These are phyloP conservation scores for Zymoseptoria passerinii DNA, from an alignment of 2,329 filamentous ascomycete genomes.

Conservation along the genomic window DNA sequence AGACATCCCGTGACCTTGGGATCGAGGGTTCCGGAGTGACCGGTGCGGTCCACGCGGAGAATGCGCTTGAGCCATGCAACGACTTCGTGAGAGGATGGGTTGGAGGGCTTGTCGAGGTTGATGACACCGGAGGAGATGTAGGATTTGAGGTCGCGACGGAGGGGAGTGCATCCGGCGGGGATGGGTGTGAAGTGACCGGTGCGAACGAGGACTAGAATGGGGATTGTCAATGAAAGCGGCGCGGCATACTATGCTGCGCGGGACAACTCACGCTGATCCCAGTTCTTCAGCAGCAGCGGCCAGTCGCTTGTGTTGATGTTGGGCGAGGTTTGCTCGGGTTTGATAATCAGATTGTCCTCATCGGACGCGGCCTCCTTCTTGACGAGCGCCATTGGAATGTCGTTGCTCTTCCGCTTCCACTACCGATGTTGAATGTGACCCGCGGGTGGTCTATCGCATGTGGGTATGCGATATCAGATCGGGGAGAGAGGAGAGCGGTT, in stretches of 20 bases:
- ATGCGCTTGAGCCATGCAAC: slow-evolving; percentile 99
- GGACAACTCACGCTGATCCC: slow-evolving; percentile 64
- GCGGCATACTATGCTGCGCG: background rate
- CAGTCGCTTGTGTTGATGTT: slow-evolving; percentile 78
- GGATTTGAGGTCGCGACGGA: slow-evolving; percentile 91
- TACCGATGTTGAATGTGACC: background rate
- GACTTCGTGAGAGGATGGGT: slow-evolving; percentile 96
- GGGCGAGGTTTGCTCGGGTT: slow-evolving; percentile 76
- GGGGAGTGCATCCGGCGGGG: slow-evolving; percentile 79
- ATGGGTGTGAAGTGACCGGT: slow-evolving; percentile 97
- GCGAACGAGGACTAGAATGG: slow-evolving; percentile 66
- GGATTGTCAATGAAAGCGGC: background rate
- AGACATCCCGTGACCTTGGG: slow-evolving; percentile 95
- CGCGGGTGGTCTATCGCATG: background rate
- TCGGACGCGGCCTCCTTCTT: slow-evolving; percentile 26
- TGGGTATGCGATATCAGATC: background rate
- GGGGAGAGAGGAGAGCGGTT: background rate
- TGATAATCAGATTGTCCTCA: slow-evolving; percentile 76
- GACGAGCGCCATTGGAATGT: slow-evolving; percentile 24
- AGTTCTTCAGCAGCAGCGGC: slow-evolving; percentile 94
- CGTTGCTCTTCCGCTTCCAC: background rate
- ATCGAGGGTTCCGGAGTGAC: slow-evolving; percentile 95
- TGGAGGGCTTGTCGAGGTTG: slow-evolving; percentile 95
- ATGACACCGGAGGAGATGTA: slow-evolving; percentile 97
- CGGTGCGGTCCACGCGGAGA: slow-evolving; percentile 89